Evolutionary conservation across 2,329 filamentous ascomycete species (phyloP).

Genomic region (Trichocomaceae sp.): DNA sequence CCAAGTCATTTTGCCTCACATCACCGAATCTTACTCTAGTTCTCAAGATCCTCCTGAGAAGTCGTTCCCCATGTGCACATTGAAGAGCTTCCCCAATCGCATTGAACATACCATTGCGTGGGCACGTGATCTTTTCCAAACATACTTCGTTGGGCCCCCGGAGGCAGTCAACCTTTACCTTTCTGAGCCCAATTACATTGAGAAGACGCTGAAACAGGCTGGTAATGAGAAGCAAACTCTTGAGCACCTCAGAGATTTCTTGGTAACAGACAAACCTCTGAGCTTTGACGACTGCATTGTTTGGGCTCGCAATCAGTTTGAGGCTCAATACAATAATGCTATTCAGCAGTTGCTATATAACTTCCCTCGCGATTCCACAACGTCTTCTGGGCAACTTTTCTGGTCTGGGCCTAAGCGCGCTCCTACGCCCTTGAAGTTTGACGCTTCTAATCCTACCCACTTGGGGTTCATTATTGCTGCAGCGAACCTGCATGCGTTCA

Average conservation of each 20-base stretch:
- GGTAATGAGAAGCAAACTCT: slow-evolving; percentile 92
- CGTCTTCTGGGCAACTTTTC: slow-evolving; percentile 82
- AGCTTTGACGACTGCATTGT: slow-evolving; percentile 94
- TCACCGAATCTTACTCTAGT: slow-evolving; percentile 95
- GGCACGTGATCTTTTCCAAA: slow-evolving; percentile 93
- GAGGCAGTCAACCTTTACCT: slow-evolving; percentile 94
- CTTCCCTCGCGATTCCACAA: slow-evolving; percentile 89
- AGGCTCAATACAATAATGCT: slow-evolving; percentile 94
- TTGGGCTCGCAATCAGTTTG: slow-evolving; percentile 90
- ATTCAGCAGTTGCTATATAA: slow-evolving; percentile 94
- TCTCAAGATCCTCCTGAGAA: slow-evolving; percentile 97
- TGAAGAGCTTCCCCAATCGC: slow-evolving; percentile 93
- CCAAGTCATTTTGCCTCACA: slow-evolving; percentile 81
- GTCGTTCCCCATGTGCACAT: slow-evolving; percentile 97
- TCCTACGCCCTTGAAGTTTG: slow-evolving; percentile 84
- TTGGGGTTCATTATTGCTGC: slow-evolving; percentile 80
- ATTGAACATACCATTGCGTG: slow-evolving; percentile 99
- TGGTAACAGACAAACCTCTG: slow-evolving; percentile 84
- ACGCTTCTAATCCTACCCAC: slow-evolving; percentile 76
- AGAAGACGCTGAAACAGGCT: slow-evolving; percentile 79
- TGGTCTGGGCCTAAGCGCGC: slow-evolving; percentile 99
- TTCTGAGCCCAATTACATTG: slow-evolving; percentile 82
- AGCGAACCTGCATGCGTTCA: slow-evolving; percentile 92
- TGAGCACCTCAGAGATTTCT: slow-evolving; percentile 80
- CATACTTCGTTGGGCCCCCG: slow-evolving; percentile 84